Conservation (phyloP, 2,329 filamentous ascomycete species). For the Lasiodiplodia theobromae region DNA sequence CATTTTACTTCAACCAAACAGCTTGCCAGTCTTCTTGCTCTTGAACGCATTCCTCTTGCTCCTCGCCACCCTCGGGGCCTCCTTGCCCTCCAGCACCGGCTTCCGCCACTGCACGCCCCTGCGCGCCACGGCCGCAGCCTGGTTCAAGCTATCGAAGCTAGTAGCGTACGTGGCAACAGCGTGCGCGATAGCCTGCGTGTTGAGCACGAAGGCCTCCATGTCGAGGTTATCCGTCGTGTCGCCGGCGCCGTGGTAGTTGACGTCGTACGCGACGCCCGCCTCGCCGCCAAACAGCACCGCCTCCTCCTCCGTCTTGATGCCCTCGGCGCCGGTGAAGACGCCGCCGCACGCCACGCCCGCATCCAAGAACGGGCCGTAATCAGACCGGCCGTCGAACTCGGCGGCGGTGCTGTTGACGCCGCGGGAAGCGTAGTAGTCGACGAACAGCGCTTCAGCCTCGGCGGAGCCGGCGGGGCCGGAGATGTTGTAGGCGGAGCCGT, state of each 20-base stretch:
- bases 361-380: constrained; percentile 80
- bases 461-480: constrained; percentile 69
- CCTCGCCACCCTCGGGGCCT: not conserved
- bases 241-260: constrained; percentile 62
- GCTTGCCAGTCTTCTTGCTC: constrained; percentile 14
- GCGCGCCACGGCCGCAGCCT: constrained; percentile 35
- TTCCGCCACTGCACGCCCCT: constrained; percentile 36
- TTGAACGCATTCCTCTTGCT: not conserved
- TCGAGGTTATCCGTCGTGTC: constrained; percentile 64
- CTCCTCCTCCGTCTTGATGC: constrained; percentile 74
- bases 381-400: constrained; percentile 78
- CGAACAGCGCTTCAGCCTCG: constrained; percentile 71
- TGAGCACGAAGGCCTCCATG: constrained; percentile 61
- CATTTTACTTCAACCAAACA: not conserved
- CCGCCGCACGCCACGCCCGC: constrained; percentile 77
- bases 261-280: constrained; percentile 64
- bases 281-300: constrained; percentile 72
- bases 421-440: constrained; percentile 68
- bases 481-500: constrained; percentile 62
- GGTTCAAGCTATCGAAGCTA: constrained; percentile 40
- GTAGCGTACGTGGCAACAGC: constrained; percentile 45
- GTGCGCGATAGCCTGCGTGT: constrained; percentile 67
- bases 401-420: constrained; percentile 73
- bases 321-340: constrained; percentile 79
- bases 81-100: constrained; percentile 6